These are phyloP conservation scores for Penicillium sp. DNA, from an alignment of 2,329 filamentous ascomycete species.

Conservation along the genomic window DNA sequence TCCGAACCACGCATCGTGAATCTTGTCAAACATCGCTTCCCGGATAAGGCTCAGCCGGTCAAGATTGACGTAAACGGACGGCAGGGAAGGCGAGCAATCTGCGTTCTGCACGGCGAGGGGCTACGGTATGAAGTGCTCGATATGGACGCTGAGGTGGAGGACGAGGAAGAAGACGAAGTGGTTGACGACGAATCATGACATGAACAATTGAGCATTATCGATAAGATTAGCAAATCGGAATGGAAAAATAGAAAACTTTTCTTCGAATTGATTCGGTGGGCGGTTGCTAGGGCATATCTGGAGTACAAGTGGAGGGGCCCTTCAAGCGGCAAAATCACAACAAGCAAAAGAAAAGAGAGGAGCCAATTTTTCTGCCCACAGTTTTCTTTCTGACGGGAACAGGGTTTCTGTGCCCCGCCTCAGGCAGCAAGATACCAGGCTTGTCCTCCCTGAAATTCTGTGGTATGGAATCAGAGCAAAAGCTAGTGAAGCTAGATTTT, in stretches of 20 bases:
- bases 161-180: constrained; percentile 34
- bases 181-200: constrained; percentile 20
- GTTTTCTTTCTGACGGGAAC: background rate
- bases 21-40: constrained; percentile 55
- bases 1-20: constrained; percentile 22
- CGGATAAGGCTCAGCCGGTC: constrained; percentile 52
- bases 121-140: constrained; percentile 62
- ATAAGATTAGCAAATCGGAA: background rate
- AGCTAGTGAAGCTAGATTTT: background rate
- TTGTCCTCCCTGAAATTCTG: background rate
- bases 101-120: constrained; percentile 59
- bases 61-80: constrained; percentile 61
- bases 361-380: constrained; percentile 16
- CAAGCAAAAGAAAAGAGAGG: constrained; percentile 34
- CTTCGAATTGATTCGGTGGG: constrained; percentile 12
- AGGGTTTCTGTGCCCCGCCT: background rate
- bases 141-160: constrained; percentile 51
- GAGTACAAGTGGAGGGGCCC: constrained; percentile 25
- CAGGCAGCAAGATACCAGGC: constrained; percentile 3
- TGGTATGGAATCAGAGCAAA: background rate
- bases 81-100: constrained; percentile 56
- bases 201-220: background rate
- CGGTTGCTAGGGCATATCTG: constrained; percentile 39
- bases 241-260: background rate
- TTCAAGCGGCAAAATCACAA: constrained; percentile 44